These are phyloP conservation scores for Globisporangium cylindrosporum DNA, from an alignment of 352 stramenopile species.

Conservation along the genomic window DNA sequence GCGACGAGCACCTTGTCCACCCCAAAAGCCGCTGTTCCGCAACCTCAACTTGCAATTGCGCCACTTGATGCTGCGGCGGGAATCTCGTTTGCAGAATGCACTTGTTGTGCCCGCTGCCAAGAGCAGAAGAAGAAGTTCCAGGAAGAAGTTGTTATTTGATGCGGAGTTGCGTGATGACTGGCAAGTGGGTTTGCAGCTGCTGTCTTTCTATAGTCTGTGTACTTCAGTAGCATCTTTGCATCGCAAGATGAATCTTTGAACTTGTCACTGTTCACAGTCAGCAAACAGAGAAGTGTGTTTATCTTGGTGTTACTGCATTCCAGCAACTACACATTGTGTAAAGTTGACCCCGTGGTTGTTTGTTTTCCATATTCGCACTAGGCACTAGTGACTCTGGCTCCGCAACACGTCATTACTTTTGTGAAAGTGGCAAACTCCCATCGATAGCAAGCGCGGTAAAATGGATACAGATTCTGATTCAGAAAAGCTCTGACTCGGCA, in stretches of 20 bases:
- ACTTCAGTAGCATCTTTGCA: not conserved
- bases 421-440: no score
- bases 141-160: not conserved
- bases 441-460: not conserved
- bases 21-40: not conserved
- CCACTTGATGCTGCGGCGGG: not conserved
- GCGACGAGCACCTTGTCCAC: not conserved
- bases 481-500: not conserved
- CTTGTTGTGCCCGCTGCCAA: slow-evolving; percentile 6
- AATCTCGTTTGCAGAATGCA: not conserved
- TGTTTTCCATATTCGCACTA: no score
- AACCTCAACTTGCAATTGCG: not conserved
- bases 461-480: not conserved
- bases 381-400: no score
- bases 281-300: not conserved
- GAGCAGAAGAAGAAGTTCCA: slow-evolving; percentile 4
- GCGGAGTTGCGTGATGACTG: not conserved
- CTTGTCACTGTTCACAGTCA: not conserved
- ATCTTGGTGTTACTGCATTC: not conserved
- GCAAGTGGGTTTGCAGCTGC: not conserved
- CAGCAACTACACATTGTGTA: no score
- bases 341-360: no score
- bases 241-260: not conserved
- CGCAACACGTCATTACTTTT: no score
- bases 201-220: not conserved